phyloP scores from a whole-genome alignment of 2,329 filamentous ascomycete species.

The Paramyrothecium sp. region DNA sequence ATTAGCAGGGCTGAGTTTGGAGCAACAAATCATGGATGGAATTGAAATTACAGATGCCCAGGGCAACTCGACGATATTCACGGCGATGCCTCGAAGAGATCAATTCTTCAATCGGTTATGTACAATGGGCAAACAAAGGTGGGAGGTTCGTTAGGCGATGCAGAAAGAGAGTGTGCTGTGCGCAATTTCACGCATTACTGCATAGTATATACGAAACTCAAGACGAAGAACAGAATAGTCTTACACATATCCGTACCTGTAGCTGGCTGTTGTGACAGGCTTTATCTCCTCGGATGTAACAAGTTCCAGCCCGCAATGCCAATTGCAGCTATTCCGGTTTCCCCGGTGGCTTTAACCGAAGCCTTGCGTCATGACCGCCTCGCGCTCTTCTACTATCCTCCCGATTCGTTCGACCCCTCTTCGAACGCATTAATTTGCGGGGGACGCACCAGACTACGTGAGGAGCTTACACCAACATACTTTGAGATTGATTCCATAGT shows the following conservation, averaged over 20 bases:
- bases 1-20: slow-evolving; percentile 72
- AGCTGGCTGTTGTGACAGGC: background rate
- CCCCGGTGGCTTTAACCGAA: background rate
- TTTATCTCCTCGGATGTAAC: too few relatives aligned
- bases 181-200: too few relatives aligned
- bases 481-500: background rate
- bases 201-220: too few relatives aligned
- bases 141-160: slow-evolving; percentile 58
- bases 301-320: too few relatives aligned
- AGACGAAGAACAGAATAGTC: too few relatives aligned
- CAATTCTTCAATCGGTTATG: slow-evolving; percentile 75
- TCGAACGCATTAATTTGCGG: background rate
- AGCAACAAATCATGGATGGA: slow-evolving; percentile 69
- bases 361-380: too few relatives aligned
- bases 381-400: background rate
- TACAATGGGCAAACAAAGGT: slow-evolving; percentile 73
- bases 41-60: slow-evolving; percentile 59
- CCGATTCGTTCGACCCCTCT: background rate
- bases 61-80: slow-evolving; percentile 56
- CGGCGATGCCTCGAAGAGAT: slow-evolving; percentile 67
- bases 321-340: background rate
- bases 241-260: too few relatives aligned
- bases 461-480: background rate
- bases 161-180: too few relatives aligned
- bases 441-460: background rate